Base-by-base conservation (phyloP, 2,329 filamentous ascomycete species). In the Fusarium subglutinans region DNA sequence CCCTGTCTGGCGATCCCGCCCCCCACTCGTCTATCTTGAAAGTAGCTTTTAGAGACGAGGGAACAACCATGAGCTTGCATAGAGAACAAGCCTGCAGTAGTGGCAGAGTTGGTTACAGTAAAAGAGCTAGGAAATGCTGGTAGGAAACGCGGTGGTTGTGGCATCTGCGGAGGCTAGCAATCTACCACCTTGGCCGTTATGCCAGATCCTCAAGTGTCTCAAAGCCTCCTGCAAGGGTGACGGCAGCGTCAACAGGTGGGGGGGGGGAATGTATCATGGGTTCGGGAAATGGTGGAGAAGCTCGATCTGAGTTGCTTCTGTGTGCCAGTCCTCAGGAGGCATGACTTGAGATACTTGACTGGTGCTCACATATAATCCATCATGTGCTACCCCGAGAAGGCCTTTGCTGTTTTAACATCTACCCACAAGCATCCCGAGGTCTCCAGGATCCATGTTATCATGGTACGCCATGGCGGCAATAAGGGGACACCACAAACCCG, bases 131-230 rank as follows among this genome's bases (percentile, higher is more conserved):
- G 35, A 48, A 53, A 66, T 66, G 55, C 37, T 59, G 57, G 70
- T 63, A 38, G 37, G 43, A 66, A 59, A 65, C 65, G 62, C 45
- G 67, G 63, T 56, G 63, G 62, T 47, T 59, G 53, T 70, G 64
- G 51, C 64, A 77, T 74, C 53, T 68, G 64, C 63, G 73, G 73
- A 74, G 69, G 54, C 70, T 58, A 72, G 63, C 50, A 57, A 63
- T 69, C 65, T 61, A 58, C 66, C 72, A 68, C 73, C 65, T 74
- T 69, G 73, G 74, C 77, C 76, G 77, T 79, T 79, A 78, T 79
- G 77, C 77, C 77, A 79, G 76, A 78, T 77, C 77, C 72, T 72
- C 72, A 66, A 72, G 53, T 77, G 77, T 78, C 76, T 79, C 77
- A 79, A 68, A 78, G 58, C 57, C 59, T 48, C 41, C 68, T 78